phyloP scores from a whole-genome alignment of 1,284 basidiomycete species.

The Coniferiporia weirii region DNA sequence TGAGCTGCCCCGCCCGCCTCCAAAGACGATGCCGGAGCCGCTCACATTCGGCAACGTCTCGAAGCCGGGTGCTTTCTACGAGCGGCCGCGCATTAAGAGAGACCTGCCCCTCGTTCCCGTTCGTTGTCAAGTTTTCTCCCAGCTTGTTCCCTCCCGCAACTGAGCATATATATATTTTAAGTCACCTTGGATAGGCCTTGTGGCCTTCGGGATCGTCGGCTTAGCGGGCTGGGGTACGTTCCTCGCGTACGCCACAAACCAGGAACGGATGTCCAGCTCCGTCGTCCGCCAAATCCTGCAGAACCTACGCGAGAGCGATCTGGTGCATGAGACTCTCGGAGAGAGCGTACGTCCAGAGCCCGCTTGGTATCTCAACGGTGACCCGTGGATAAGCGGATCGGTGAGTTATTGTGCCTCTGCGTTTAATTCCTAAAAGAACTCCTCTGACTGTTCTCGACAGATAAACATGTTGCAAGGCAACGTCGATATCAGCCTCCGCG shows the following conservation, averaged over 20 bases:
- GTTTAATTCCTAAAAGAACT: background rate
- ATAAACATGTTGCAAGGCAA: conserved; percentile 70
- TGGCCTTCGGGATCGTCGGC: conserved; percentile 47
- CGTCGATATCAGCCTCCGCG: conserved; percentile 68
- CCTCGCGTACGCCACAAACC: conserved; percentile 64
- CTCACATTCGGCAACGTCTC: conserved; percentile 7
- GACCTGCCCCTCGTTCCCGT: conserved; percentile 16
- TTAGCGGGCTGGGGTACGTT: conserved; percentile 63
- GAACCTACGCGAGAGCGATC: conserved; percentile 45
- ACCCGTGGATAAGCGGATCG: conserved; percentile 64
- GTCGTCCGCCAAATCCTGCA: conserved; percentile 62
- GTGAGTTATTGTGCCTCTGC: conserved; percentile 35
- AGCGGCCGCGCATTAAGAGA: conserved; percentile 14
- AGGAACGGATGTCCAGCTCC: conserved; percentile 73
- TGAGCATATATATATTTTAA: conserved; percentile 20
- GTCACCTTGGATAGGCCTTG: conserved; percentile 57
- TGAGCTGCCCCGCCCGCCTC: conserved; percentile 4
- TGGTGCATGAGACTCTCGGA: conserved; percentile 49
- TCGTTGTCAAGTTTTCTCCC: background rate
- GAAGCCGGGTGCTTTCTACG: conserved; percentile 17
- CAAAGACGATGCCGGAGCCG: conserved; percentile 9
- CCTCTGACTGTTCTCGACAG: conserved; percentile 30
- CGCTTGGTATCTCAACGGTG: conserved; percentile 72
- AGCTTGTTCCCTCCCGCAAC: background rate
- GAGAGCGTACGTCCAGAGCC: conserved; percentile 67